Percentiles rank a stretch among this genome's conserved stretches.
These are phyloP conservation scores for Agrostemma githago DNA, from an alignment of 148 eudicot species.

Conservation along the genomic window DNA sequence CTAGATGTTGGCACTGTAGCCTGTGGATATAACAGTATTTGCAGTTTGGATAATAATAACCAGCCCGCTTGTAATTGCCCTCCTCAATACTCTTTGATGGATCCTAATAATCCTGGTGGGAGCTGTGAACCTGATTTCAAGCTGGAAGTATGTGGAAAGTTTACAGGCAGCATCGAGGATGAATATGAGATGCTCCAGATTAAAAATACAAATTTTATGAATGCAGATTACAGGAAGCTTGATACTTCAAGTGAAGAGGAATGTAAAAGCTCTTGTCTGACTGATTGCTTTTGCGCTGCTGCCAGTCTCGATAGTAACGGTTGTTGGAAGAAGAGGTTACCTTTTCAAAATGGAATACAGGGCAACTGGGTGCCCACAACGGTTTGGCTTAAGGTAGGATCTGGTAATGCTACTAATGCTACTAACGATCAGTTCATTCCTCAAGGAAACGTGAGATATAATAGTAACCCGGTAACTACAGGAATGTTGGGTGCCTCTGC, in stretches of 20 bases:
- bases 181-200: conserved; percentile 13
- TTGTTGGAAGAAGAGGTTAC: conserved; percentile 35
- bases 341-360: conserved; percentile 26
- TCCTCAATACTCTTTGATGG: conserved; percentile 24
- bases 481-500: conserved; percentile 3
- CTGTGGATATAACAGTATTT: conserved; percentile 58
- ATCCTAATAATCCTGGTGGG: conserved; percentile 38
- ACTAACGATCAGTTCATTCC: background rate
- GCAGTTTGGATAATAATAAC: conserved; percentile 25
- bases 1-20: conserved; percentile 25
- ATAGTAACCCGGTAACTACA: background rate
- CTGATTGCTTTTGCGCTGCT: conserved; percentile 53
- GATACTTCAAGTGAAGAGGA: background rate
- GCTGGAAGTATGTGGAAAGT: background rate
- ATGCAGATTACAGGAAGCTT: conserved; percentile 24
- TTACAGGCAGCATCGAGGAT: background rate
- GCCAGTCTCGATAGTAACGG: background rate
- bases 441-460: background rate
- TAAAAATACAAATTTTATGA: conserved; percentile 31
- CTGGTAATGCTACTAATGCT: background rate
- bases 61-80: conserved; percentile 46
- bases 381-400: conserved; percentile 9
- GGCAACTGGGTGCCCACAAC: background rate
- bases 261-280: conserved; percentile 33
- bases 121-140: conserved; percentile 39